phyloP scores from a whole-genome alignment of 371 early-diverging fungal species.

The Apophysomyces elegans region DNA sequence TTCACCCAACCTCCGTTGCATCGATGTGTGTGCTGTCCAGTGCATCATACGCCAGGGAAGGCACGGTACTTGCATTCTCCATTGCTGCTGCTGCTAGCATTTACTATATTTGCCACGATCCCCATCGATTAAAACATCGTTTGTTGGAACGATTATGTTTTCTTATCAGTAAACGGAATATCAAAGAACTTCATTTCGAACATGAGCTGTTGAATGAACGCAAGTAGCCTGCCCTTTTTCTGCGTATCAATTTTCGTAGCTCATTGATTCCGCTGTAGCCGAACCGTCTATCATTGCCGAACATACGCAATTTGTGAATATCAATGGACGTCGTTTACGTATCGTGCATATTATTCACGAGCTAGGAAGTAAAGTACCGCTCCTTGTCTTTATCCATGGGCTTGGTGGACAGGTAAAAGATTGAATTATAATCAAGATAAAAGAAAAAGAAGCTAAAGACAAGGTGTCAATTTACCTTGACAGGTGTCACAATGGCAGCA shows the following conservation, averaged over 20 bases:
- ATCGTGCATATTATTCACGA: conserved; percentile 72
- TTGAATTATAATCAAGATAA: background rate
- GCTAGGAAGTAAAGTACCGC: conserved; percentile 67
- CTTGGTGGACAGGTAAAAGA: conserved; percentile 64
- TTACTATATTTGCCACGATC: conserved; percentile 26
- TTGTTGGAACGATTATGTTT: conserved; percentile 39
- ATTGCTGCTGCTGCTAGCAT: conserved; percentile 17
- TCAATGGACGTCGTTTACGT: conserved; percentile 61
- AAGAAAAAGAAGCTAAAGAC: background rate
- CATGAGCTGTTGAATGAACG: conserved; percentile 35
- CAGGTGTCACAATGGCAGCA: conserved; percentile 70
- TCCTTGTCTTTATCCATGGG: conserved; percentile 64
- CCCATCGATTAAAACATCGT: conserved; percentile 21
- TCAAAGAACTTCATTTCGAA: conserved; percentile 39
- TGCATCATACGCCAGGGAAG: background rate
- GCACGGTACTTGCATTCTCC: conserved; percentile 12
- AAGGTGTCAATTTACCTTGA: background rate
- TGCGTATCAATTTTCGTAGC: conserved; percentile 6
- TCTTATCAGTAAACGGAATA: conserved; percentile 40
- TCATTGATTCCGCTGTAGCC: conserved; percentile 22
- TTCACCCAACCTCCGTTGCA: background rate
- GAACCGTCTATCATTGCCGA: conserved; percentile 48
- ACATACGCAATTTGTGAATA: conserved; percentile 58
- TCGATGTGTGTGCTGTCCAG: conserved; percentile 13
- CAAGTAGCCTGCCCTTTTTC: conserved; percentile 18